These are phyloP conservation scores for Barnettozyma salicaria DNA, from an alignment of 805 yeast species.

Conservation along the genomic window DNA sequence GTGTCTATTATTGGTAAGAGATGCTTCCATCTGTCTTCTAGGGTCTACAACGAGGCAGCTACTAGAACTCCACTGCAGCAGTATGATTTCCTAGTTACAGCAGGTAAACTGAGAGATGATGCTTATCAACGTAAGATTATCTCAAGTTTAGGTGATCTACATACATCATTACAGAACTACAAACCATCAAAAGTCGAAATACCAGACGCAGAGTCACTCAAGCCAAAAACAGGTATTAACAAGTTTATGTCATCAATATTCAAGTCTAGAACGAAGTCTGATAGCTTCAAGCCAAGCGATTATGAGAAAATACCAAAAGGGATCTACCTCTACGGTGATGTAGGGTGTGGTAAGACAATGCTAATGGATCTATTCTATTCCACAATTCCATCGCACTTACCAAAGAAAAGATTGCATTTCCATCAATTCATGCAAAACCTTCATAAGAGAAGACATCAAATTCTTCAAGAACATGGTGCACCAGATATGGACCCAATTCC, in stretches of 20 bases:
- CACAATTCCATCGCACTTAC: constrained; percentile 71
- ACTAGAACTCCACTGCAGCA: constrained; percentile 42
- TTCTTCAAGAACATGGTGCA: constrained; percentile 56
- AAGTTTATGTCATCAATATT: constrained; percentile 28
- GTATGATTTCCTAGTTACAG: constrained; percentile 43
- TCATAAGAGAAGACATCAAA: constrained; percentile 80
- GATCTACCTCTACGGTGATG: constrained; percentile 91
- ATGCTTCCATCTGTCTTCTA: constrained; percentile 7
- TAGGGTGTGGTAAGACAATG: constrained; percentile 98
- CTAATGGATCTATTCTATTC: constrained; percentile 90
- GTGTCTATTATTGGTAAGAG: background rate
- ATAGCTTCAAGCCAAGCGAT: constrained; percentile 15
- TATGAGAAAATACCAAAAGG: constrained; percentile 60
- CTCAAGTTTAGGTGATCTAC: constrained; percentile 51
- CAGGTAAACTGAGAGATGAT: constrained; percentile 60
- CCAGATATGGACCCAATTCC: constrained; percentile 80
- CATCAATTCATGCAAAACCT: constrained; percentile 95
- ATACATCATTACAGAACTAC: constrained; percentile 48
- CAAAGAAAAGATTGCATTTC: constrained; percentile 82
- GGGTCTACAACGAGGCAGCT: constrained; percentile 8
- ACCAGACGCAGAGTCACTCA: constrained; percentile 47
- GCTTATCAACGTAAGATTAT: constrained; percentile 75
- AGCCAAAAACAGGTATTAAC: constrained; percentile 42
- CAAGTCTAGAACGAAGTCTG: constrained; percentile 23
- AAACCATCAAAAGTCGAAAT: constrained; percentile 52